Percentiles rank a stretch among this genome's conserved stretches.
These are phyloP conservation scores for Desmodesmus armatus DNA, from an alignment of 139 green algal species.

Conservation along the genomic window DNA sequence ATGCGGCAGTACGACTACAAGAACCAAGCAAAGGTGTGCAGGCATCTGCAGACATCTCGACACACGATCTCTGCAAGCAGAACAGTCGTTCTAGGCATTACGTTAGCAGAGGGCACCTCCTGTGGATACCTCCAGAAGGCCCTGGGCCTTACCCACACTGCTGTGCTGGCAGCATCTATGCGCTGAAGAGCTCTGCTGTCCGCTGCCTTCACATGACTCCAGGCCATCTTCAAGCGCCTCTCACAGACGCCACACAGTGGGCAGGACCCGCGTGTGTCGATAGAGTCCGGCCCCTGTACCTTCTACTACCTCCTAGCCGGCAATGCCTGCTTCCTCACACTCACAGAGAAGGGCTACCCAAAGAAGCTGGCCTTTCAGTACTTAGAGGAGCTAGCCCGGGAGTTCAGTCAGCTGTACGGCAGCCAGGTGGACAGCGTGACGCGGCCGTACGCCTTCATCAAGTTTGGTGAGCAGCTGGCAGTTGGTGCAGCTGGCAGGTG, in stretches of 20 bases:
- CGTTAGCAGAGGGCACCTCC: too few species aligned
- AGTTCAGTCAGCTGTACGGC: conserved; percentile 94
- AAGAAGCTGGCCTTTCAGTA: conserved; percentile 99
- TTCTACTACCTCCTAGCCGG: conserved; percentile 94
- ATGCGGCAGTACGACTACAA: conserved; percentile 90
- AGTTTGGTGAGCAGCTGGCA: conserved; percentile 88
- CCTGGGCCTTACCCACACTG: too few species aligned
- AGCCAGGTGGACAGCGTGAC: conserved; percentile 89
- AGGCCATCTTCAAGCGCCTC: conserved; percentile 81
- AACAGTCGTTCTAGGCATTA: too few species aligned
- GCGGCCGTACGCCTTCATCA: conserved; percentile 99
- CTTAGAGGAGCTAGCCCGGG: conserved; percentile 94
- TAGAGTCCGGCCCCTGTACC: conserved; percentile 83
- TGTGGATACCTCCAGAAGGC: too few species aligned
- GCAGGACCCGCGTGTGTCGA: conserved; percentile 67
- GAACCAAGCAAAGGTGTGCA: conserved; percentile 90
- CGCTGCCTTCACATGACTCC: too few species aligned
- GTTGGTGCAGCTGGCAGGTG: not conserved
- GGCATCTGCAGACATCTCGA: too few species aligned
- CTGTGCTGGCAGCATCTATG: too few species aligned
- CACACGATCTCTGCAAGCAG: too few species aligned
- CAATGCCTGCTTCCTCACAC: conserved; percentile 92
- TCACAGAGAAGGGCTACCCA: conserved; percentile 92
- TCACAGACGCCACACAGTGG: conserved; percentile 44
- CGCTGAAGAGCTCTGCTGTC: too few species aligned